Evolutionary conservation across 129 eudicot genomes (phyloP).

Genomic region (Oenanthe sinensis): DNA sequence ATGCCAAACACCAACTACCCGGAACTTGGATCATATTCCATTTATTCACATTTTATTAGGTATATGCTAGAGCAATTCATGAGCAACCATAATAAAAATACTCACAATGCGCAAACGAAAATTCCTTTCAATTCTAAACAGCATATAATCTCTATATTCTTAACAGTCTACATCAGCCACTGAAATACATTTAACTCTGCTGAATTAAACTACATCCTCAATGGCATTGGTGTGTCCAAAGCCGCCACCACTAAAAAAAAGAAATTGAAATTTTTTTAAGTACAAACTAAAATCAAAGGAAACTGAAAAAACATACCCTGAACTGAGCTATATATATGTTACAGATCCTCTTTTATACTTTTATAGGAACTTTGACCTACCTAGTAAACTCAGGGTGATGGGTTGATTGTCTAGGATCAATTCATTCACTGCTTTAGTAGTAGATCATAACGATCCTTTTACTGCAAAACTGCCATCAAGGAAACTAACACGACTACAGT

Average conservation of each 20-base stretch:
- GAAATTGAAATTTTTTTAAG: background rate
- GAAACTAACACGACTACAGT: conserved; percentile 43
- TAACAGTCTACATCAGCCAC: conserved; percentile 1
- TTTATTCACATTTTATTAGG: background rate
- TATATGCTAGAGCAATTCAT: background rate
- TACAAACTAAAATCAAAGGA: background rate
- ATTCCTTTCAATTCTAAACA: conserved; percentile 6
- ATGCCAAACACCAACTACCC: background rate
- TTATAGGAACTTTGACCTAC: conserved; percentile 64
- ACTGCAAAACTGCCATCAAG: conserved; percentile 32
- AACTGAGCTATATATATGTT: conserved; percentile 54
- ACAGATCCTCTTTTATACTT: conserved; percentile 44
- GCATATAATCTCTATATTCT: background rate
- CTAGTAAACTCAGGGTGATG: conserved; percentile 32
- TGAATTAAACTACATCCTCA: conserved; percentile 37
- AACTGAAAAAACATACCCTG: conserved; percentile 40
- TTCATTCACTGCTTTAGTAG: conserved; percentile 7
- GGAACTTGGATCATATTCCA: background rate
- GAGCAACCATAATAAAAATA: background rate
- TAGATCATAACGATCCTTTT: conserved; percentile 27
- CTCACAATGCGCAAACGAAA: background rate
- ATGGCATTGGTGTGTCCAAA: conserved; percentile 31
- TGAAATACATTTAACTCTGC: conserved; percentile 1
- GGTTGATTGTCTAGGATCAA: conserved; percentile 16
- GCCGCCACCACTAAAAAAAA: conserved; percentile 29